Conservation (phyloP, 768 basidiomycete genomes). For the Arthromyces matolae region DNA sequence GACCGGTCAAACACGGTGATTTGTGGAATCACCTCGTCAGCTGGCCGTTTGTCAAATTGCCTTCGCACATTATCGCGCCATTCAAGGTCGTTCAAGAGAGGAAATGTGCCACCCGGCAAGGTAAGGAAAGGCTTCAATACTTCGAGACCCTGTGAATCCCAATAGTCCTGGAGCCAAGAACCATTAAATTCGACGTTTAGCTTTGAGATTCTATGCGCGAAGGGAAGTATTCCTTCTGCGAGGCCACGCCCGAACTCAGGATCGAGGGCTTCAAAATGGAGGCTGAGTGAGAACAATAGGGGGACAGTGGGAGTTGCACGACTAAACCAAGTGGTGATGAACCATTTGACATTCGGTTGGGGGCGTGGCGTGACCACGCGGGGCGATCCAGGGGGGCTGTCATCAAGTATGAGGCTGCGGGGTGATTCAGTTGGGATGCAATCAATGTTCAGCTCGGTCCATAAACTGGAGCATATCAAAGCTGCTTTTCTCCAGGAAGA, state of each 20-base stretch:
- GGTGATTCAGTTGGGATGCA: neutral
- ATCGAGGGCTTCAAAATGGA: too few species aligned
- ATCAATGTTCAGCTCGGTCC: neutral
- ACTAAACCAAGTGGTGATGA: too few species aligned
- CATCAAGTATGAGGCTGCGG: too few species aligned
- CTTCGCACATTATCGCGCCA: too few species aligned
- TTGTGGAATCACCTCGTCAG: neutral
- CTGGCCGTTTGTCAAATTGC: neutral
- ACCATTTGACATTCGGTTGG: too few species aligned
- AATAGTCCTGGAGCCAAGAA: neutral
- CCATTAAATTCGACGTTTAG: neutral
- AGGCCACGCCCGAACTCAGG: too few species aligned
- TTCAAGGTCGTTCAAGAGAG: neutral
- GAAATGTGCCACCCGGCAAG: neutral
- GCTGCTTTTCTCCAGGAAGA: slow-evolving; percentile 1
- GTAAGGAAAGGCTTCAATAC: neutral
- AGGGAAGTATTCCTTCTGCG: neutral
- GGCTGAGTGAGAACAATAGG: too few species aligned
- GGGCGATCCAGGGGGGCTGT: neutral
- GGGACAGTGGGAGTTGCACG: too few species aligned
- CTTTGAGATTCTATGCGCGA: neutral
- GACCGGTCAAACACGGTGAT: neutral
- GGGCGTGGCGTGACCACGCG: neutral
- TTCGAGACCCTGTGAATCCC: neutral
- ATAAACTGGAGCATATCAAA: neutral